Conservation (phyloP, 116 monocot genomes). For the Zostera marina region DNA sequence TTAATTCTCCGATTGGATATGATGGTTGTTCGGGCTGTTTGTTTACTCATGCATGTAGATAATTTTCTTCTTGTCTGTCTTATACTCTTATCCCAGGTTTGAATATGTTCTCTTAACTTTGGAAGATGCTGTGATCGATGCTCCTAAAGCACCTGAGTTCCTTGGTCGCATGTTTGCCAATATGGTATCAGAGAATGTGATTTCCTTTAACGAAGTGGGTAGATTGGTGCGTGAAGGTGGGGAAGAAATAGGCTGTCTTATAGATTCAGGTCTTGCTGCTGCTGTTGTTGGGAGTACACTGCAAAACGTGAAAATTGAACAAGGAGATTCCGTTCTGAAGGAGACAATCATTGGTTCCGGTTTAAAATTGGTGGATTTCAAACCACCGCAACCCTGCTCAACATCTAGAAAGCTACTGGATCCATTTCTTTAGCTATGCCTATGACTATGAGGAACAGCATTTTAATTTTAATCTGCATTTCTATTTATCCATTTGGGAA, state of each 20-base stretch:
- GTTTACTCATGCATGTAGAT: neutral
- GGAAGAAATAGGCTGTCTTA: conserved; percentile 46
- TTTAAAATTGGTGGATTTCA: conserved; percentile 43
- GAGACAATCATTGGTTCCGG: conserved; percentile 27
- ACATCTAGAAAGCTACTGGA: conserved; percentile 34
- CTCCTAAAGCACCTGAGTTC: conserved; percentile 78
- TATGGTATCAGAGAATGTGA: conserved; percentile 33
- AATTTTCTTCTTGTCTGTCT: neutral
- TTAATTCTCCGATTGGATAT: neutral
- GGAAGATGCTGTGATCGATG: conserved; percentile 77
- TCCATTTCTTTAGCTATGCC: conserved; percentile 46
- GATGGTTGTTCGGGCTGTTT: neutral
- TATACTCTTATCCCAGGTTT: conserved; percentile 53
- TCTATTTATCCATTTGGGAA: too few species aligned
- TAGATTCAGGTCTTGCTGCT: conserved; percentile 40
- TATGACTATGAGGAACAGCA: too few species aligned
- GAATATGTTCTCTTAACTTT: conserved; percentile 37
- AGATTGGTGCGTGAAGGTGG: conserved; percentile 62
- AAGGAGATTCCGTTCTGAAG: conserved; percentile 33
- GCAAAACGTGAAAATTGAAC: conserved; percentile 34
- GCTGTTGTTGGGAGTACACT: conserved; percentile 48
- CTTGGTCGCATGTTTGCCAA: conserved; percentile 55
- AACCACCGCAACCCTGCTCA: conserved; percentile 17
- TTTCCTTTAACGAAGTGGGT: conserved; percentile 40
- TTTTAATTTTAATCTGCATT: too few species aligned